Conservation (phyloP, 208 protist species). For the Acanthamoeba triangularis region DNA sequence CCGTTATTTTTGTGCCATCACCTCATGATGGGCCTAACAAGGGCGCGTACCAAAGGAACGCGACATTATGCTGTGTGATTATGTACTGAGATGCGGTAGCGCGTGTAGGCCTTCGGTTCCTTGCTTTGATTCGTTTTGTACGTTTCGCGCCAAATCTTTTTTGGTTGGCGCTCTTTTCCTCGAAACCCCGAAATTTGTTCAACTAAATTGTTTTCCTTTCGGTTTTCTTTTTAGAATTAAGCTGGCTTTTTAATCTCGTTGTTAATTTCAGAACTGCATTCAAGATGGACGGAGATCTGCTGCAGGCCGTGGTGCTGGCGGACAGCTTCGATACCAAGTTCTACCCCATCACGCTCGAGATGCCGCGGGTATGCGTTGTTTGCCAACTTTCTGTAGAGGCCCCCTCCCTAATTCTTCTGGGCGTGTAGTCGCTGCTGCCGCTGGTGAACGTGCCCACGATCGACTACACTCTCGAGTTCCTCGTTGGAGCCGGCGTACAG, state of each 20-base stretch:
- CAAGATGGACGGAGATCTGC: conserved; percentile 63
- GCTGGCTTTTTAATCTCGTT: neutral
- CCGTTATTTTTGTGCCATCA: too few relatives aligned
- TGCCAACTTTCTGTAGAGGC: neutral
- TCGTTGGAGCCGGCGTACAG: conserved; percentile 87
- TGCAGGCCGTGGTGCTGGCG: conserved; percentile 90
- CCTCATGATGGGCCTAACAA: too few relatives aligned
- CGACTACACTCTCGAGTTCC: conserved; percentile 92
- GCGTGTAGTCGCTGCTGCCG: conserved; percentile 86
- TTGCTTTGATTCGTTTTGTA: too few relatives aligned
- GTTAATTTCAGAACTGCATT: neutral
- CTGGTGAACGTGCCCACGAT: conserved; percentile 90
- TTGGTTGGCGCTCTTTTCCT: too few relatives aligned
- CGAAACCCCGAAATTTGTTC: too few relatives aligned
- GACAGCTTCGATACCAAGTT: conserved; percentile 90
- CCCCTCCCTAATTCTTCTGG: neutral
- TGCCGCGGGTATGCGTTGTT: conserved; percentile 83
- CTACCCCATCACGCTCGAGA: conserved; percentile 87
- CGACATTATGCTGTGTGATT: neutral
- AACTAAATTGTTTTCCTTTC: neutral
- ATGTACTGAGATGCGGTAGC: neutral
- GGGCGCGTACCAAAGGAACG: neutral
- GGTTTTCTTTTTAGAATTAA: neutral
- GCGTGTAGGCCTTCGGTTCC: too few relatives aligned
- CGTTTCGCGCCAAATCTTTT: too few relatives aligned